Evolutionary conservation across 2,329 filamentous ascomycete genomes (phyloP), one percentile per base, ranked within the genome.

Genomic region (Neoscytalidium dimidiatum): DNA sequence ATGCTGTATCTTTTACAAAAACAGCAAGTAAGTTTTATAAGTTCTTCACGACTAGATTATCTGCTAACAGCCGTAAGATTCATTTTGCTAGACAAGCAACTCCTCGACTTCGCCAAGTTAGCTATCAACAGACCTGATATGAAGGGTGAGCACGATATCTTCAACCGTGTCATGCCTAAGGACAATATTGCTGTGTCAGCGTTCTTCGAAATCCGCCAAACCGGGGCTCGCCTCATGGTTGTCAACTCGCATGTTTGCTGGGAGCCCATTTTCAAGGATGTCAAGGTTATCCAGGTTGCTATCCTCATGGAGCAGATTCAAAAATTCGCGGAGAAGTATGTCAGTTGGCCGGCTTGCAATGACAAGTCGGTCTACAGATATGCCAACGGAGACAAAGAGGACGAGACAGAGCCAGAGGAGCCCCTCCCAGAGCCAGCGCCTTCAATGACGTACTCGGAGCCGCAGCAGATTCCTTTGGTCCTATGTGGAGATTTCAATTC

Each of bases 401-500:
- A 80, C 7, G 79, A 80, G 58, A 80, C 79, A 28, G 75, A 76
- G 48, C 74, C 74, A 53, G 72, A 75, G 19, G 86, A 88, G 41
- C 82, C 85, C 2, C 79, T 84, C 31, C 82, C 85, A 29, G 88
- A 91, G 52, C 90, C 91, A 0, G 90, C 85, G 0, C 92, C 93
- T 1, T 97, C 93, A 26, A 88, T 92, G 77, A 91, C 96, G 74
- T 99, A 99, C 78, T 83, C 90, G 29, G 91, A 86, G 73, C 92
- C 91, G 69, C 91, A 92, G 1, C 91, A 96, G 70, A 96, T 99
- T 53, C 95, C 95, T 1, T 82, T 98, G 41, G 81, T 99, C 66
- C 87, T 99, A 61, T 97, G 94, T 72, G 94, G 94, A 71, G 95
- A 99, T 77, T 96, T 97, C 84, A 99, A 99, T 80, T 97, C 94